phyloP scores from a whole-genome alignment of 768 basidiomycete genomes.

The Calocera viscosa region DNA sequence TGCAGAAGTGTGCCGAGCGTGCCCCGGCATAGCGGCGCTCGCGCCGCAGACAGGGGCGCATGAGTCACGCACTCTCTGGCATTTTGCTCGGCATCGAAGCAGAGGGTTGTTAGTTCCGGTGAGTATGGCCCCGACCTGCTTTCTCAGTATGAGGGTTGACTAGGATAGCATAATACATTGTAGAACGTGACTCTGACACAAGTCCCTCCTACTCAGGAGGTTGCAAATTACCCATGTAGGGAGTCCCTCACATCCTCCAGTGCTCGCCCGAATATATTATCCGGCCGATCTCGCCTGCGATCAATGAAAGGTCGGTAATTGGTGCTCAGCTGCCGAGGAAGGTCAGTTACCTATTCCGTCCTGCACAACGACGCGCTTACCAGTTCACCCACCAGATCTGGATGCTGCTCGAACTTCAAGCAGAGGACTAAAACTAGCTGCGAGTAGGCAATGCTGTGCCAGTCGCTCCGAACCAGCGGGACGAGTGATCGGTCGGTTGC shows the following conservation, averaged over 20 bases:
- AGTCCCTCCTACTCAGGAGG: not conserved
- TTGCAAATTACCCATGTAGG: not conserved
- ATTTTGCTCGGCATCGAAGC: too few species aligned
- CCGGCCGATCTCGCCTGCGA: not conserved
- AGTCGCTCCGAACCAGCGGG: not conserved
- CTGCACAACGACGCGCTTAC: slow-evolving; percentile 20
- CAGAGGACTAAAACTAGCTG: slow-evolving; percentile 60
- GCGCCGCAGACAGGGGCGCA: too few species aligned
- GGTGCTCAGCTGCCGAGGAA: not conserved
- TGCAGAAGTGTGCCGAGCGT: too few species aligned
- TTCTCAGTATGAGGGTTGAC: too few species aligned
- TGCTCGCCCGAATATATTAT: not conserved
- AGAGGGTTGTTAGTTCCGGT: too few species aligned
- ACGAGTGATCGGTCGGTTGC: not conserved
- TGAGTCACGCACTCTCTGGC: too few species aligned
- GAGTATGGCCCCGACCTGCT: too few species aligned
- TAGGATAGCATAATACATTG: too few species aligned
- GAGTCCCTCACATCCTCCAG: not conserved
- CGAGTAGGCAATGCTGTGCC: not conserved
- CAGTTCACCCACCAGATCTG: slow-evolving; percentile 41
- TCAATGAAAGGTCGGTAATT: not conserved
- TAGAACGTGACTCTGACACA: not conserved
- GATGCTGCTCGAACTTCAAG: slow-evolving; percentile 61
- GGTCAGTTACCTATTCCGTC: not conserved
- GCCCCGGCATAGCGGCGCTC: too few species aligned